Percentiles rank a stretch among this genome's conserved stretches.
phyloP scores from a whole-genome alignment of 2,329 filamentous ascomycete species.

The Colletotrichum sidae region DNA sequence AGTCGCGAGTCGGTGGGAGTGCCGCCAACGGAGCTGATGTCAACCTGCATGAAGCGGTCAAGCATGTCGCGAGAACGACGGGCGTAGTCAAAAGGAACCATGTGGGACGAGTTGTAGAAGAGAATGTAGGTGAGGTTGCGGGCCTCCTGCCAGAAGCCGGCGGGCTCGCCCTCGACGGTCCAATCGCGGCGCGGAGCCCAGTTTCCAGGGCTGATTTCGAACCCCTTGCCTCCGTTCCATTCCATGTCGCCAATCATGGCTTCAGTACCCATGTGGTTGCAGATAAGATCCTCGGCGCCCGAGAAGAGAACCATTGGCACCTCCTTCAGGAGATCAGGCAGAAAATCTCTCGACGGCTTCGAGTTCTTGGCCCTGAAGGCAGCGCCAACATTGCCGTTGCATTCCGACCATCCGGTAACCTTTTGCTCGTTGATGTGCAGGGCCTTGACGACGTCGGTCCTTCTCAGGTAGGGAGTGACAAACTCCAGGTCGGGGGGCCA shows the following conservation, averaged over 20 bases:
- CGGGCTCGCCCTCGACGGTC: constrained; percentile 89
- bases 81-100: constrained; percentile 96
- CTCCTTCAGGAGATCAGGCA: constrained; percentile 82
- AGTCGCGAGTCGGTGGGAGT: constrained; percentile 81
- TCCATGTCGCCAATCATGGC: constrained; percentile 88
- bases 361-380: constrained; percentile 80
- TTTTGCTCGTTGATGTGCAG: constrained; percentile 87
- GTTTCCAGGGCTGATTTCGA: constrained; percentile 86
- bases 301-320: constrained; percentile 90
- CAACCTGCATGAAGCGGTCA: constrained; percentile 93
- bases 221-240: constrained; percentile 93
- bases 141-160: constrained; percentile 93
- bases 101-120: constrained; percentile 96
- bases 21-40: constrained; percentile 90
- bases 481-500: constrained; percentile 89
- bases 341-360: constrained; percentile 76
- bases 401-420: constrained; percentile 91
- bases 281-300: constrained; percentile 93
- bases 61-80: constrained; percentile 94
- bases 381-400: constrained; percentile 80
- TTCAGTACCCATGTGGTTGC: constrained; percentile 96
- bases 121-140: constrained; percentile 95
- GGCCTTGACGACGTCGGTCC: constrained; percentile 80
- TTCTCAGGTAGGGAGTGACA: constrained; percentile 87
- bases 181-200: constrained; percentile 94